Percentiles rank a stretch among this genome's conserved stretches.
phyloP scores from a whole-genome alignment of 768 basidiomycete genomes.

The Suillus occidentalis region DNA sequence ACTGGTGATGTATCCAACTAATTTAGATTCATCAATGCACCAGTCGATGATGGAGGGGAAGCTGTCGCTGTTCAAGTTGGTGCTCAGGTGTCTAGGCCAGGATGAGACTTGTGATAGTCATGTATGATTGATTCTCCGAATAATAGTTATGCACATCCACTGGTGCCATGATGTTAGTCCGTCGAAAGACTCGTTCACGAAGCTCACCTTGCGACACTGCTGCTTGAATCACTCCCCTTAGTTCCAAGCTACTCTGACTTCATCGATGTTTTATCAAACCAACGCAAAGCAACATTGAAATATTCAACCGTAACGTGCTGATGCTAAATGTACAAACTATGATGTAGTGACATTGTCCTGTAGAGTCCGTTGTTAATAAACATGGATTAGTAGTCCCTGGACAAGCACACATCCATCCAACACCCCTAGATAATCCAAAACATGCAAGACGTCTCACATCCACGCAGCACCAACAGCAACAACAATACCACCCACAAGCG shows the following conservation, averaged over 20 bases:
- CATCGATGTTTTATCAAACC: too few relatives aligned
- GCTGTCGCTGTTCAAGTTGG: not conserved
- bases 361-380: not conserved
- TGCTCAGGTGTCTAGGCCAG: not conserved
- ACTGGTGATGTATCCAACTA: rapidly evolving
- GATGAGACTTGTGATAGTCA: not conserved
- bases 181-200: not conserved
- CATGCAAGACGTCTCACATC: constrained; percentile 16
- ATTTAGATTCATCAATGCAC: not conserved
- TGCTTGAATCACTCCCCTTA: not conserved
- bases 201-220: not conserved
- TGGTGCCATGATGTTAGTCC: too few relatives aligned
- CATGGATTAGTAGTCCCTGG: not conserved
- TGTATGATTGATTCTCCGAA: not conserved
- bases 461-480: constrained; percentile 12
- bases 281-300: constrained; percentile 6
- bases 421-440: constrained; percentile 4
- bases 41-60: not conserved
- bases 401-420: not conserved
- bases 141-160: constrained; percentile 13
- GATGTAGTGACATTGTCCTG: not conserved
- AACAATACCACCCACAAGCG: constrained; percentile 12
- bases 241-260: too few relatives aligned
- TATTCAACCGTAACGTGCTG: not conserved
- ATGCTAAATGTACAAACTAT: not conserved